A percentile compares a stretch with the other conserved stretches of the same genome.
Evolutionary conservation across 306 rosid genomes (phyloP).

Genomic region (Geum urbanum): DNA sequence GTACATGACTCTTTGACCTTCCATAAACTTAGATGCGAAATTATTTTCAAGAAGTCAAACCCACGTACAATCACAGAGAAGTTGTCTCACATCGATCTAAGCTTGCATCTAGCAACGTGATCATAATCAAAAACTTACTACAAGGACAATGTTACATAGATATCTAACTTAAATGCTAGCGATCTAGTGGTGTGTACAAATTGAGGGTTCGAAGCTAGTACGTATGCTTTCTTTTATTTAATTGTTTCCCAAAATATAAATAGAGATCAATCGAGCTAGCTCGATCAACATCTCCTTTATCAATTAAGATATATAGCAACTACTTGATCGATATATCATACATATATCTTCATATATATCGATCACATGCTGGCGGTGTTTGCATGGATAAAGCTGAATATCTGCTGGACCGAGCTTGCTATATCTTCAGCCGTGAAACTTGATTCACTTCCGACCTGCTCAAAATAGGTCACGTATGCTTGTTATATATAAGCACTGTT

Average conservation of each 20-base stretch:
- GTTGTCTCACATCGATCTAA: slow-evolving; percentile 5
- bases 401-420: slow-evolving; percentile 85
- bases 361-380: slow-evolving; percentile 47
- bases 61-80: neutral
- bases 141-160: neutral
- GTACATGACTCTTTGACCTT: slow-evolving; percentile 53
- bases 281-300: neutral
- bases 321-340: too few species aligned
- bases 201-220: too few species aligned
- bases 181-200: neutral
- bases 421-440: slow-evolving; percentile 89
- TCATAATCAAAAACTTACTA: neutral
- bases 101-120: neutral
- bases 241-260: neutral
- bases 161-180: neutral
- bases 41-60: slow-evolving; percentile 1
- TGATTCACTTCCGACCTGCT: slow-evolving; percentile 73
- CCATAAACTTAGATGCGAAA: neutral
- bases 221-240: neutral
- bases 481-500: neutral
- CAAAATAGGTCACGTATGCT: neutral
- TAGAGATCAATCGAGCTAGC: neutral
- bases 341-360: neutral
- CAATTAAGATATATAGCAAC: neutral
- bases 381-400: slow-evolving; percentile 79